Evolutionary conservation across 176 grass and related monocot genomes (phyloP).

Genomic region (Carex parvula): DNA sequence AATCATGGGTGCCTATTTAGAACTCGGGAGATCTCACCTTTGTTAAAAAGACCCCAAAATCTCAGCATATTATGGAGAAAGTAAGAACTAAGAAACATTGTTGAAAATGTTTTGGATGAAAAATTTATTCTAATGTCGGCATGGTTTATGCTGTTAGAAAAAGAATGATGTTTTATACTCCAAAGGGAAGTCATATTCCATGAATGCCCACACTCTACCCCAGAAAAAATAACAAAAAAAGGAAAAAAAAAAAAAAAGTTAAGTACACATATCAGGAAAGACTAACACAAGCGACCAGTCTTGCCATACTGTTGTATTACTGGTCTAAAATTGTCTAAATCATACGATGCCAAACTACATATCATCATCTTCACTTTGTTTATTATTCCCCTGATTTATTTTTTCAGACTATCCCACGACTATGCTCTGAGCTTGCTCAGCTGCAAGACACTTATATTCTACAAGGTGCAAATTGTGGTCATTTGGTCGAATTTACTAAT

Average conservation of each 20-base stretch:
- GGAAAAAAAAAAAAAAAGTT: background rate
- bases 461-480: conserved; percentile 58
- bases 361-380: background rate
- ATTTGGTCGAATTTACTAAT: background rate
- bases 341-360: background rate
- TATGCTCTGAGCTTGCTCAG: conserved; percentile 94
- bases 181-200: background rate
- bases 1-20: background rate
- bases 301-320: background rate
- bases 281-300: background rate
- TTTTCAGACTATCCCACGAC: conserved; percentile 89
- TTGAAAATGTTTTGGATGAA: background rate
- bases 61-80: conserved; percentile 5
- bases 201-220: background rate
- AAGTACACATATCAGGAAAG: background rate
- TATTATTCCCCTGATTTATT: conserved; percentile 14
- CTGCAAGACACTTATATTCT: conserved; percentile 99
- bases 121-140: background rate
- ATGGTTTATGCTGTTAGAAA: background rate
- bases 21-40: background rate
- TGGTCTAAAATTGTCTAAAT: background rate
- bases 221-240: background rate
- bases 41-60: background rate
- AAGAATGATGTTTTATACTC: background rate
- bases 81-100: background rate